Evolutionary conservation across 2,329 filamentous ascomycete species (phyloP).

Genomic region (Tolypocladium guangdongense): DNA sequence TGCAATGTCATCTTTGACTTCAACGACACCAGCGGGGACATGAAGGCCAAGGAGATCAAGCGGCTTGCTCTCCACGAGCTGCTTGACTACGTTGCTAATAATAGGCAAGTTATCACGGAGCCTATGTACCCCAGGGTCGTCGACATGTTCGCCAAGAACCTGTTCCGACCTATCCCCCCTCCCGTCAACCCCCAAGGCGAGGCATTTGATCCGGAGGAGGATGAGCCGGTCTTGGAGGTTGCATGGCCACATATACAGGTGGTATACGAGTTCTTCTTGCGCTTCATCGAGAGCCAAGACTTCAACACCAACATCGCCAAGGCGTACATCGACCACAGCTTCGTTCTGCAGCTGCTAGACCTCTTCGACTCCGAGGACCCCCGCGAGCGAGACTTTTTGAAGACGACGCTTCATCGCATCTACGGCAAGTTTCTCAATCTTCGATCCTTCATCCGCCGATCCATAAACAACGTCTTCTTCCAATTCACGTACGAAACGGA

Average conservation of each 20-base stretch:
- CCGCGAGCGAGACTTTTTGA: slow-evolving; percentile 90
- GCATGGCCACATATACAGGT: slow-evolving; percentile 99
- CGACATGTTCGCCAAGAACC: slow-evolving; percentile 98
- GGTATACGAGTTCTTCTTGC: slow-evolving; percentile 97
- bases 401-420: slow-evolving; percentile 94
- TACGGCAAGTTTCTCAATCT: slow-evolving; percentile 99
- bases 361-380: slow-evolving; percentile 98
- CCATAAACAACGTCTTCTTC: slow-evolving; percentile 99
- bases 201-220: slow-evolving; percentile 96
- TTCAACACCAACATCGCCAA: slow-evolving; percentile 99
- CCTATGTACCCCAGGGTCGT: slow-evolving; percentile 98
- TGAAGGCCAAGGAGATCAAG: slow-evolving; percentile 99
- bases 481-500: slow-evolving; percentile 99
- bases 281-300: slow-evolving; percentile 98
- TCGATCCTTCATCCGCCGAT: slow-evolving; percentile 90
- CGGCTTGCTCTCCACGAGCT: slow-evolving; percentile 89
- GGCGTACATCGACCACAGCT: slow-evolving; percentile 95
- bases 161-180: slow-evolving; percentile 93
- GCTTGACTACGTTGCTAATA: slow-evolving; percentile 96
- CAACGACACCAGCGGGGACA: slow-evolving; percentile 93
- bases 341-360: slow-evolving; percentile 92
- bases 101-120: slow-evolving; percentile 95
- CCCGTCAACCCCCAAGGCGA: slow-evolving; percentile 97
- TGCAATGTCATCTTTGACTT: slow-evolving; percentile 99
- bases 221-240: slow-evolving; percentile 94